These are phyloP conservation scores for Bassia scoparia DNA, from an alignment of 148 eudicot genomes.

Conservation along the genomic window DNA sequence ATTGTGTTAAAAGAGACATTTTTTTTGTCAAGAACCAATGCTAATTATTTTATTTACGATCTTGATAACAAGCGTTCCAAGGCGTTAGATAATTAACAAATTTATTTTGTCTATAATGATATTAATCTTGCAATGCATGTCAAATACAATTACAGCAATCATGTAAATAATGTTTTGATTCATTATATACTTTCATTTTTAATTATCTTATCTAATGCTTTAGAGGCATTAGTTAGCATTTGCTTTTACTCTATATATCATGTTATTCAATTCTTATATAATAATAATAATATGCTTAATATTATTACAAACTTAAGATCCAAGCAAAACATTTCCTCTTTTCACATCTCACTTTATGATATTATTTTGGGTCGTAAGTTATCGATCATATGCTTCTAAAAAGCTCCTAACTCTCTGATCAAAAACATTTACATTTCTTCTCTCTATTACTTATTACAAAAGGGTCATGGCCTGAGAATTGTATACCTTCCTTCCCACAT, in stretches of 20 bases:
- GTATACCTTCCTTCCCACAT: slow-evolving; percentile 35
- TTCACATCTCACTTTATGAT: slow-evolving; percentile 23
- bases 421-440: slow-evolving; percentile 26
- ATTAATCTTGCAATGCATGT: too few species aligned
- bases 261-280: too few species aligned
- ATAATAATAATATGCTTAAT: background rate
- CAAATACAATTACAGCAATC: too few species aligned
- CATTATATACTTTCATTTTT: too few species aligned
- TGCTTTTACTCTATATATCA: too few species aligned
- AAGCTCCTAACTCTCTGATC: slow-evolving; percentile 24
- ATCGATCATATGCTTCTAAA: slow-evolving; percentile 23
- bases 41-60: too few species aligned
- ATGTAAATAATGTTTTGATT: too few species aligned
- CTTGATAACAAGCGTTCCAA: too few species aligned
- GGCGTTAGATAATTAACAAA: too few species aligned
- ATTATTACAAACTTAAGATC: slow-evolving; percentile 45
- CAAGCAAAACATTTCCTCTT: slow-evolving; percentile 38
- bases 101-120: too few species aligned
- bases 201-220: too few species aligned
- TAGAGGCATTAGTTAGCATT: too few species aligned
- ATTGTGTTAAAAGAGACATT: slow-evolving; percentile 31
- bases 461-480: slow-evolving; percentile 24
- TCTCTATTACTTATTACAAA: slow-evolving; percentile 30
- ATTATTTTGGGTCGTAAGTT: slow-evolving; percentile 19
- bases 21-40: slow-evolving; percentile 16